A percentile compares a stretch with the other conserved stretches of the same genome.
Evolutionary conservation across 441 rosid genomes (phyloP).

Genomic region (Theobroma grandiflorum): DNA sequence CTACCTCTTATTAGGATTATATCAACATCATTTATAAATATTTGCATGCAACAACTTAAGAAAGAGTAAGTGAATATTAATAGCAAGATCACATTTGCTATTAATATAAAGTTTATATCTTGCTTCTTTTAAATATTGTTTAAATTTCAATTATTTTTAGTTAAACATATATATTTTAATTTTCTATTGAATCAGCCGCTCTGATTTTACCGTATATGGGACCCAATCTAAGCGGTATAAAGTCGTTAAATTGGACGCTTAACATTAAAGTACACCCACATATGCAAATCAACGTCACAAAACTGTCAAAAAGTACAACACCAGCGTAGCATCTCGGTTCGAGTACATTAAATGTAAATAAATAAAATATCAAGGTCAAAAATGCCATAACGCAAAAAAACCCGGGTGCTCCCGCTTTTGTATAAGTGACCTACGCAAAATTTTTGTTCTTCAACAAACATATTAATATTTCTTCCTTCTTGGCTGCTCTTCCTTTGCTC

Average conservation of each 20-base stretch:
- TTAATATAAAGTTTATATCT: too few species aligned
- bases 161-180: too few species aligned
- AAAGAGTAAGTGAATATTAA: not conserved
- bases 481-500: slow-evolving; percentile 4
- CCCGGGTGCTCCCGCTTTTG: slow-evolving; percentile 15
- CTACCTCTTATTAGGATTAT: not conserved
- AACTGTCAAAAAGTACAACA: not conserved
- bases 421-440: slow-evolving; percentile 20
- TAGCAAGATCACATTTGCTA: not conserved
- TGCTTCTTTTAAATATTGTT: too few species aligned
- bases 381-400: not conserved
- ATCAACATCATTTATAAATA: not conserved
- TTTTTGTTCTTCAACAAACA: not conserved
- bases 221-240: not conserved
- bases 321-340: too few species aligned
- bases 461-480: slow-evolving; percentile 19
- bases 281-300: not conserved
- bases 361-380: not conserved
- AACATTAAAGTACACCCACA: not conserved
- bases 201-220: not conserved
- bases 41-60: not conserved
- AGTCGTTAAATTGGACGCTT: not conserved
- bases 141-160: too few species aligned
- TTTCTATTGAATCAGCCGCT: not conserved
- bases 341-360: not conserved